Base-by-base conservation (phyloP, 805 yeast species). In the Metschnikowia proteae region DNA sequence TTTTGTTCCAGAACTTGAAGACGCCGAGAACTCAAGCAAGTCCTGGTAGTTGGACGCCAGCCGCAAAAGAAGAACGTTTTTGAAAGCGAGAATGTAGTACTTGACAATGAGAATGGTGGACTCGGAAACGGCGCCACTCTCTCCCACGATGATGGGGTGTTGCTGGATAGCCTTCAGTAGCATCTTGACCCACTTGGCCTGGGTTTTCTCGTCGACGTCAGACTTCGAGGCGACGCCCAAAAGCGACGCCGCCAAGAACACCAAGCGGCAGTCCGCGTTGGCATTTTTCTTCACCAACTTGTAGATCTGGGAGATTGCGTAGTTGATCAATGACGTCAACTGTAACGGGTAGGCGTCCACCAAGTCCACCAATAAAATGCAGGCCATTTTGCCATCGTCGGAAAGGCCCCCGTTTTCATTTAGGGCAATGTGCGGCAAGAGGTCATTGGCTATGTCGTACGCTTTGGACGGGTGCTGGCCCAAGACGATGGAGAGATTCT, bases 191-290 rank as follows among this genome's bases (percentile, higher is more conserved):
- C 71, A 56, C 50, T 71, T 73, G 6, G 65, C 60, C 48, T 64
- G 71, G 3, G 65, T 49, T 51, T 72, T 73, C 25, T 72, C 77
- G 52, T 73, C 75, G 7, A 72, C 53, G 46, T 73, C 77, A 4
- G 62, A 50, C 48, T 64, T 67, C 22, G 70, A 61, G 17, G 76
- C 68, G 43, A 63, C 64, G 45, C 66, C 66, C 13, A 70, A 60
- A 11, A 72, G 57, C 3, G 62, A 53, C 42, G 62, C 59, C 31
- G 72, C 57, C 22, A 73, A 58, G 48, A 56, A 71, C 8, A 67
- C 59, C 48, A 72, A 53, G 43, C 61, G 58, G 47, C 57, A 52
- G 50, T 58, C 61, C 10, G 58, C 53, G 6, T 37, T 5, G 2
- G 74, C 66, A 37, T 46, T 52, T 42, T 70, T 72, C 60, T 72